Percentiles rank a stretch among this genome's conserved stretches.
phyloP scores from a whole-genome alignment of 2,329 filamentous ascomycete species.

The Aspergillus awamori region DNA sequence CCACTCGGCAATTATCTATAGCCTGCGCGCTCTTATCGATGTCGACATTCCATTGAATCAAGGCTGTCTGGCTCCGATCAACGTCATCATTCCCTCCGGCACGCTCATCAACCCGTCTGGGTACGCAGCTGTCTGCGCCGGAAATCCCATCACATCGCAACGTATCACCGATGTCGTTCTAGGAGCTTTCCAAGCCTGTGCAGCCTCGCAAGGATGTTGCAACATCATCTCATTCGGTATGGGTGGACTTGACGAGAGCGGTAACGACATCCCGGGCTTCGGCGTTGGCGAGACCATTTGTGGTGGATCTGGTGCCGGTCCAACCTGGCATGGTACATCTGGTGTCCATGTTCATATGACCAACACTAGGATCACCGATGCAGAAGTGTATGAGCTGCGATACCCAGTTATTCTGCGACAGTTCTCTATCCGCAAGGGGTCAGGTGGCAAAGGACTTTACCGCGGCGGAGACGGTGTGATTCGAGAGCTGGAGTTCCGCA shows the following conservation, averaged over 20 bases:
- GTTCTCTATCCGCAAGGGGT: slow-evolving; percentile 68
- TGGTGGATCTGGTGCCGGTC: slow-evolving; percentile 75
- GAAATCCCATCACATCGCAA: slow-evolving; percentile 78
- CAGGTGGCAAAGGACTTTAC: slow-evolving; percentile 68
- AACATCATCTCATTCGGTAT: slow-evolving; percentile 81
- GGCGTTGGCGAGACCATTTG: slow-evolving; percentile 89
- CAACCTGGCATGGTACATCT: slow-evolving; percentile 73
- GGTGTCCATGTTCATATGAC: slow-evolving; percentile 87
- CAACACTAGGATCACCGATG: slow-evolving; percentile 82
- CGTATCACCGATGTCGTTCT: slow-evolving; percentile 82
- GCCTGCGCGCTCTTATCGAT: slow-evolving; percentile 75
- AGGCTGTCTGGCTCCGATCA: slow-evolving; percentile 76
- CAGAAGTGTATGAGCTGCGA: slow-evolving; percentile 77
- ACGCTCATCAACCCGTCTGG: slow-evolving; percentile 61
- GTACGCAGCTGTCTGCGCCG: slow-evolving; percentile 78
- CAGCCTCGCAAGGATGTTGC: slow-evolving; percentile 76
- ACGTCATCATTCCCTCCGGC: slow-evolving; percentile 68
- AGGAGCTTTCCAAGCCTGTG: slow-evolving; percentile 76
- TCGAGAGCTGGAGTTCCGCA: slow-evolving; percentile 80
- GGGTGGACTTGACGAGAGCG: slow-evolving; percentile 66
- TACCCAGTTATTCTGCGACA: slow-evolving; percentile 76
- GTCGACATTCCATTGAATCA: slow-evolving; percentile 86
- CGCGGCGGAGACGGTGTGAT: slow-evolving; percentile 75
- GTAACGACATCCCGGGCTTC: slow-evolving; percentile 68
- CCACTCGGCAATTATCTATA: slow-evolving; percentile 84